Base-by-base conservation (phyloP, 2,329 filamentous ascomycete species). In the Teratosphaeria destructans region DNA sequence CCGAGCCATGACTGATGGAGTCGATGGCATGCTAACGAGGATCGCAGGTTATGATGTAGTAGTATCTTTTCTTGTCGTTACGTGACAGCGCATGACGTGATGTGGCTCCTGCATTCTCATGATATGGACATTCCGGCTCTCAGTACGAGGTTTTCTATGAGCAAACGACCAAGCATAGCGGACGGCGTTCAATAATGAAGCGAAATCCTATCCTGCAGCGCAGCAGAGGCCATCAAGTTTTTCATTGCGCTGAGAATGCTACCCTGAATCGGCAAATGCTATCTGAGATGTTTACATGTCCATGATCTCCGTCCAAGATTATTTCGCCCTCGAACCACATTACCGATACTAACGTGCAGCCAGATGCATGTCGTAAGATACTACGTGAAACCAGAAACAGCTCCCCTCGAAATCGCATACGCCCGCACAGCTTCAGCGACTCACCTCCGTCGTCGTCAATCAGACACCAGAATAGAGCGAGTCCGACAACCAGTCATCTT, bases 401-500 rank as follows among this genome's bases (percentile, higher is more conserved):
- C 12, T 43, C 37, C 53, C 11, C 53, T 19, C 34, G 2, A 5
- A 27, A 16, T 7, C 53, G 26, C 53, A n/a, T 26, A 3, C 26
- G 53, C 53, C 53, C 26, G 23, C 53, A 54, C 32, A 16, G 55
- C 32, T 47, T 19, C 43, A 23, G 8, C 43, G 10, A 12, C 1
- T 12, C 19, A 49, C 3, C n/a, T 19, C 43, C 6, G 19, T n/a
- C 16, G 19, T 26, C 49, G 10, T 23, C 34, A 3, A 53, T 64
- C 62, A 64, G 34, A 63, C 61, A n/a, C 64, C 62, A 54, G 59
- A 62, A 47, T 63, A 64, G 14, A 64, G 23, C 54, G 59, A 62
- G 54, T 68, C 67, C 3, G 59, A 57, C 57, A 69, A 58, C 67
- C 67, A 69, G 43, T 66, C 67, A 49, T 67, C 66, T 35, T 58